Conservation (phyloP, 805 yeast genomes). For the Yamadazyma akitaensis region DNA sequence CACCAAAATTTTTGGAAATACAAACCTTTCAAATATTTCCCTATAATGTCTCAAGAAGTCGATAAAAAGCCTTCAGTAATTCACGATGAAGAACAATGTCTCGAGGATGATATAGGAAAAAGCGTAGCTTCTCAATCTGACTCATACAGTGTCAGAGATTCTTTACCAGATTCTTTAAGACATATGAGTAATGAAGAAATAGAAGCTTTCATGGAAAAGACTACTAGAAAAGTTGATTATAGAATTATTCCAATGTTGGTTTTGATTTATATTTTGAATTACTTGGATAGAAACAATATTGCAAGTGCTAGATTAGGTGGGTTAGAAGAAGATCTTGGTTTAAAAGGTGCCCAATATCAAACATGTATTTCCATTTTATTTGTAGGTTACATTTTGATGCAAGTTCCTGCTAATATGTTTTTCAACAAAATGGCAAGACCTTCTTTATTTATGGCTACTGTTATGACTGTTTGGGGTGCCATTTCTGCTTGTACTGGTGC, state of each 20-base stretch:
- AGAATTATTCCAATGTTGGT: conserved; percentile 50
- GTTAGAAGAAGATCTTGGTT: conserved; percentile 40
- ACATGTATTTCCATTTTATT: conserved; percentile 51
- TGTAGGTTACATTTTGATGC: conserved; percentile 42
- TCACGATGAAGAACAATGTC: conserved; percentile 7
- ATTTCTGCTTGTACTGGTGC: conserved; percentile 48
- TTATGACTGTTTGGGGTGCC: conserved; percentile 52
- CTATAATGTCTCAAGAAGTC: not conserved
- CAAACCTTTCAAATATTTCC: no score
- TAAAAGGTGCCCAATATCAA: conserved; percentile 44
- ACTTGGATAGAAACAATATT: conserved; percentile 50
- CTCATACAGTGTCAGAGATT: not conserved
- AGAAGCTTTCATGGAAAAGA: conserved; percentile 37
- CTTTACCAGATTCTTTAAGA: conserved; percentile 31
- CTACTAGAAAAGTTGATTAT: conserved; percentile 46
- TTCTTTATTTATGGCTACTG: conserved; percentile 44
- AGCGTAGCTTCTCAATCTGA: not conserved
- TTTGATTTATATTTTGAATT: conserved; percentile 49
- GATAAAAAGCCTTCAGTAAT: conserved; percentile 6
- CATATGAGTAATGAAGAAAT: conserved; percentile 41
- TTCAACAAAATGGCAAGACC: conserved; percentile 49
- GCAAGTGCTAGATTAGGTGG: conserved; percentile 55
- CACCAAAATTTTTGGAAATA: no score
- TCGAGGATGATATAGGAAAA: not conserved
- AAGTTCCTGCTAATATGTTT: conserved; percentile 45